A percentile compares a stretch with the other conserved stretches of the same genome.
Conservation (phyloP, 1,139 yeast species). For the Blastobotrys illinoisensis region DNA sequence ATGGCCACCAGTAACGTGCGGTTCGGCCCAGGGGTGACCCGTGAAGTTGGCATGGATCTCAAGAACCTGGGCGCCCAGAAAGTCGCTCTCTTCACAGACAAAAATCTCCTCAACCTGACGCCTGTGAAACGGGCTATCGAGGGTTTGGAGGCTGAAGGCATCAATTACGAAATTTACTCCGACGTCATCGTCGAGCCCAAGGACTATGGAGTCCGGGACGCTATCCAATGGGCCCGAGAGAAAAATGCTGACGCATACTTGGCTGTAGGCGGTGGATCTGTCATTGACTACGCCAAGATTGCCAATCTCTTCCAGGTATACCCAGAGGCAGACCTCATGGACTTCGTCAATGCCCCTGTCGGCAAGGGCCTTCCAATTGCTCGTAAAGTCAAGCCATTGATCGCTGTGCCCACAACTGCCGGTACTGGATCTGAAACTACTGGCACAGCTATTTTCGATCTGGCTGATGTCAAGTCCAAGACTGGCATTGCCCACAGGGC, state of each 20-base stretch:
- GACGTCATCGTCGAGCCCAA: conserved; percentile 39
- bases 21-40: conserved; percentile 38
- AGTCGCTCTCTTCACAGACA: conserved; percentile 34
- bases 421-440: conserved; percentile 45
- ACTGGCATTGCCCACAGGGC: conserved; percentile 40
- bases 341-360: conserved; percentile 40
- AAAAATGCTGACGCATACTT: conserved; percentile 36
- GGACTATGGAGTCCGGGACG: conserved; percentile 36
- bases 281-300: conserved; percentile 39
- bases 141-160: conserved; percentile 34
- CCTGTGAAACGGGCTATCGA: conserved; percentile 34
- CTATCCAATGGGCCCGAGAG: conserved; percentile 36
- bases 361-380: conserved; percentile 38
- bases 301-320: conserved; percentile 37
- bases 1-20: conserved; percentile 39
- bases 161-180: conserved; percentile 34
- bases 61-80: conserved; percentile 32
- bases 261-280: conserved; percentile 41
- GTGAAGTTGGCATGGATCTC: conserved; percentile 38
- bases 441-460: conserved; percentile 39
- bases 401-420: conserved; percentile 43
- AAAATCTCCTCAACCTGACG: conserved; percentile 26
- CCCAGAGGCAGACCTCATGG: conserved; percentile 36
- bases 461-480: conserved; percentile 31
- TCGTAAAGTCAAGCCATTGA: conserved; percentile 34